These are phyloP conservation scores for Daldinia grandis DNA, from an alignment of 495 filamentous ascomycete species.

Conservation along the genomic window DNA sequence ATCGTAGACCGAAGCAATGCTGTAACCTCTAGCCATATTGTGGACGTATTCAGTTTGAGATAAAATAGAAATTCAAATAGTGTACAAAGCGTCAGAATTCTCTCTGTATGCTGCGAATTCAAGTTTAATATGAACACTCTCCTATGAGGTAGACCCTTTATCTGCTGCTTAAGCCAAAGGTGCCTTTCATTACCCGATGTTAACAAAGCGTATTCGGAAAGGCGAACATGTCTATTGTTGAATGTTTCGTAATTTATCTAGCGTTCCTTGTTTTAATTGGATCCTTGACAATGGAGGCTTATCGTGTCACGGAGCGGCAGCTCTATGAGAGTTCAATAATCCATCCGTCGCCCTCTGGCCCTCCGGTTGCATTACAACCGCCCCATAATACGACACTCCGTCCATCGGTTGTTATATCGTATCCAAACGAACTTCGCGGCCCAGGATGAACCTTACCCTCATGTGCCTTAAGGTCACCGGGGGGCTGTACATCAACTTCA, in stretches of 20 bases:
- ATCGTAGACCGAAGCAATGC: slow-evolving; percentile 17
- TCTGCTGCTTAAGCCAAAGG: background rate
- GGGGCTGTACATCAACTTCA: slow-evolving; percentile 56
- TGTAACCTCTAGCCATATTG: slow-evolving; percentile 3
- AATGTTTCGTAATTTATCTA: background rate
- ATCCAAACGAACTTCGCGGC: slow-evolving; percentile 57
- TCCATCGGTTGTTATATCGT: slow-evolving; percentile 52
- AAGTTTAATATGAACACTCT: background rate
- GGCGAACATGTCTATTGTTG: background rate
- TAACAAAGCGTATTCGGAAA: slow-evolving; percentile 11
- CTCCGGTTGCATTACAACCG: slow-evolving; percentile 58
- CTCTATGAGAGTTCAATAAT: slow-evolving; percentile 52
- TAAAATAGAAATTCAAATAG: background rate
- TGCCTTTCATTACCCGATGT: background rate
- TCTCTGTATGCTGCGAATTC: background rate
- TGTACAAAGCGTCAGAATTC: background rate
- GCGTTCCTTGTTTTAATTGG: background rate
- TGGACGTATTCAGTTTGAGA: background rate
- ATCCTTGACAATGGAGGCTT: background rate
- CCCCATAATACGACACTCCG: slow-evolving; percentile 61
- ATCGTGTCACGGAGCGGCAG: background rate
- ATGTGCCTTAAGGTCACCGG: slow-evolving; percentile 47
- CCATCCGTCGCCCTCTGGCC: slow-evolving; percentile 63
- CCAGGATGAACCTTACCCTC: slow-evolving; percentile 63
- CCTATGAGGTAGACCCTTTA: slow-evolving; percentile 12